A percentile compares a stretch with the other conserved stretches of the same genome.
Evolutionary conservation across 768 basidiomycete species (phyloP).

Genomic region (Clitopilus hobsonii): DNA sequence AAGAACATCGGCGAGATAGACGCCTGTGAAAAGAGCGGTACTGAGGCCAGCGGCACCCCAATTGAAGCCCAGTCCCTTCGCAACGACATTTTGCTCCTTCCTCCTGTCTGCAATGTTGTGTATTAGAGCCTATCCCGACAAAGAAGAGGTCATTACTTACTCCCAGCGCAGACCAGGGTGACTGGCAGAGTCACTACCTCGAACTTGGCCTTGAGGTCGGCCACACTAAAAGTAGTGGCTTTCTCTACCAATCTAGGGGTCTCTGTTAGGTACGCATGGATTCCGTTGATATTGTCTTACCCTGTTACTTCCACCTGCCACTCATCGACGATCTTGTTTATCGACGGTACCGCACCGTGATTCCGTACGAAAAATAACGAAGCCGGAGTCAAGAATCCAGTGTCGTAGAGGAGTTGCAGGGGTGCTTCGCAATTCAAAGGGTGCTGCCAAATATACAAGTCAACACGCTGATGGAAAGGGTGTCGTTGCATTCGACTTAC

Average conservation of each 20-base stretch:
- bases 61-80: conserved; percentile 49
- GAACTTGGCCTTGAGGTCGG: conserved; percentile 41
- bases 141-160: background rate
- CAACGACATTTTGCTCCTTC: conserved; percentile 62
- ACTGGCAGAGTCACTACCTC: conserved; percentile 53
- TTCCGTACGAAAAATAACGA: conserved; percentile 58
- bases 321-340: conserved; percentile 26
- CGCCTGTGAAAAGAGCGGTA: conserved; percentile 58
- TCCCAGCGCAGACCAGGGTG: conserved; percentile 62
- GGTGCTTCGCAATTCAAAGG: conserved; percentile 57
- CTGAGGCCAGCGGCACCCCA: conserved; percentile 51
- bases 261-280: too few species aligned
- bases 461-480: background rate
- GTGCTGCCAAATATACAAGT: conserved; percentile 22
- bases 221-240: conserved; percentile 34
- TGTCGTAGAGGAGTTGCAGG: conserved; percentile 36
- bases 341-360: conserved; percentile 53
- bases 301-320: conserved; percentile 47
- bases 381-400: conserved; percentile 53
- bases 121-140: too few species aligned
- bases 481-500: background rate
- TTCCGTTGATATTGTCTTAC: conserved; percentile 10
- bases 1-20: conserved; percentile 51
- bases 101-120: conserved; percentile 30
- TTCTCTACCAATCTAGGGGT: conserved; percentile 26